These are phyloP conservation scores for Pelagomonas calceolata DNA, from an alignment of 108 stramenopile species.

Conservation along the genomic window DNA sequence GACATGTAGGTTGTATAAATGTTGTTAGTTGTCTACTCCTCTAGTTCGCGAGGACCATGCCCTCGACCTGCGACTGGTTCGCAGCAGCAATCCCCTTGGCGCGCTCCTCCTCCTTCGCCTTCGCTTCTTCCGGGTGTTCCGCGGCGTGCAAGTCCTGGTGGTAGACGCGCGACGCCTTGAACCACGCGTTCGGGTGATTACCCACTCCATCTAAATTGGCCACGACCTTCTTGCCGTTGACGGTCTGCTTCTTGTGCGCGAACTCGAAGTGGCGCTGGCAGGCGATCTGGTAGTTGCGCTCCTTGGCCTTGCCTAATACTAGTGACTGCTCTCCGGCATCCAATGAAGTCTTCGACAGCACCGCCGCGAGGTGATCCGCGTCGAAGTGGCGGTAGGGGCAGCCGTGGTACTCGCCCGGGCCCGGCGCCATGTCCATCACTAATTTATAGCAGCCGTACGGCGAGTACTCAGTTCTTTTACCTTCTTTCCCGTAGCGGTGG, in stretches of 20 bases:
- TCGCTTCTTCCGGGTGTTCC: no score
- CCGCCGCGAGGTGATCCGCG: slow-evolving; percentile 51
- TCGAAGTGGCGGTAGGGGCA: slow-evolving; percentile 89
- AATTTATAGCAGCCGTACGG: slow-evolving; percentile 81
- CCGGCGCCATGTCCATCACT: slow-evolving; percentile 68
- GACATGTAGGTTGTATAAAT: no score
- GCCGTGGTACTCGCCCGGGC: slow-evolving; percentile 79
- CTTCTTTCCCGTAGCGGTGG: slow-evolving; percentile 98
- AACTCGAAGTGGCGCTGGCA: slow-evolving; percentile 89
- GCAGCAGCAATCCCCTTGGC: no score
- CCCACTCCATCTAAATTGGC: slow-evolving; percentile 53
- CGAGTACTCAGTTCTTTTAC: slow-evolving; percentile 78
- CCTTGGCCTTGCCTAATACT: slow-evolving; percentile 60
- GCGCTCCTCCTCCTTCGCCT: no score
- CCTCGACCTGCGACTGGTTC: no score
- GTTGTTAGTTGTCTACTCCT: no score
- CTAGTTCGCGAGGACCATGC: no score
- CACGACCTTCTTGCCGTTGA: slow-evolving; percentile 38
- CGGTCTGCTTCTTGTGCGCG: slow-evolving; percentile 50
- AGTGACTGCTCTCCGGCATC: no score
- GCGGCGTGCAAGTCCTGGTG: slow-evolving; percentile 9
- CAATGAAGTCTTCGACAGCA: slow-evolving; percentile 41
- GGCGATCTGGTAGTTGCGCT: slow-evolving; percentile 75
- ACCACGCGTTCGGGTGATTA: slow-evolving; percentile 96
- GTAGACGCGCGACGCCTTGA: slow-evolving; percentile 61